phyloP scores from a whole-genome alignment of 1,139 yeast species.

The Barnettozyma hawaiiensis region DNA sequence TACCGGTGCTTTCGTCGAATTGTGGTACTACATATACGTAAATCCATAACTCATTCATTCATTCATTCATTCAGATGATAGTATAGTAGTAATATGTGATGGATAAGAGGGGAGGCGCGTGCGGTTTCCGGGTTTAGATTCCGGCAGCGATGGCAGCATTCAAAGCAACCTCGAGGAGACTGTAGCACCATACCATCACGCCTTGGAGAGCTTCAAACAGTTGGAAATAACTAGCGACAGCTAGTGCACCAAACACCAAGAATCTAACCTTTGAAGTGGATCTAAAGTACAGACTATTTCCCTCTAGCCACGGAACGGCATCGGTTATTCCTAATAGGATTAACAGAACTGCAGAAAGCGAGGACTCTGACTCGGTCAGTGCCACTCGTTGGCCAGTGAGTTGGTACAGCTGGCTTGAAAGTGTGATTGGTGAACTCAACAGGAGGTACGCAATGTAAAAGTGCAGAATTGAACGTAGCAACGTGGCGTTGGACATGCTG shows the following conservation, averaged over 20 bases:
- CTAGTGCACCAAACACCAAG: slow-evolving; percentile 5
- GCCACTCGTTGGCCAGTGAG: slow-evolving; percentile 8
- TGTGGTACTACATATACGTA: no score
- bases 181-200: slow-evolving; percentile 9
- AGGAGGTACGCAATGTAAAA: slow-evolving; percentile 6
- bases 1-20: no score
- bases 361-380: slow-evolving; percentile 10
- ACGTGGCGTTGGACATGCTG: slow-evolving; percentile 3
- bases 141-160: slow-evolving; percentile 9
- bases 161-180: slow-evolving; percentile 8
- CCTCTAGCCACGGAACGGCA: slow-evolving; percentile 7
- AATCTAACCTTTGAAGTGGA: slow-evolving; percentile 10
- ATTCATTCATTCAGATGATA: no score
- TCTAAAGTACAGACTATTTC: slow-evolving; percentile 6
- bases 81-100: no score
- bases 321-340: slow-evolving; percentile 7
- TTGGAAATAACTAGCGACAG: slow-evolving; percentile 6
- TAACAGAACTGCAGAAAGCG: slow-evolving; percentile 8
- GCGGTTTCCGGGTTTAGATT: neutral
- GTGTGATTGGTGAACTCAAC: slow-evolving; percentile 3
- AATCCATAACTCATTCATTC: no score
- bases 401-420: slow-evolving; percentile 1
- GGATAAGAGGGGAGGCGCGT: neutral
- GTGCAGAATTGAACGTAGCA: slow-evolving; percentile 2
- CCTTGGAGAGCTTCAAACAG: slow-evolving; percentile 7